These are phyloP conservation scores for Bigelowiella natans DNA, from an alignment of 78 protist genomes.

Conservation along the genomic window DNA sequence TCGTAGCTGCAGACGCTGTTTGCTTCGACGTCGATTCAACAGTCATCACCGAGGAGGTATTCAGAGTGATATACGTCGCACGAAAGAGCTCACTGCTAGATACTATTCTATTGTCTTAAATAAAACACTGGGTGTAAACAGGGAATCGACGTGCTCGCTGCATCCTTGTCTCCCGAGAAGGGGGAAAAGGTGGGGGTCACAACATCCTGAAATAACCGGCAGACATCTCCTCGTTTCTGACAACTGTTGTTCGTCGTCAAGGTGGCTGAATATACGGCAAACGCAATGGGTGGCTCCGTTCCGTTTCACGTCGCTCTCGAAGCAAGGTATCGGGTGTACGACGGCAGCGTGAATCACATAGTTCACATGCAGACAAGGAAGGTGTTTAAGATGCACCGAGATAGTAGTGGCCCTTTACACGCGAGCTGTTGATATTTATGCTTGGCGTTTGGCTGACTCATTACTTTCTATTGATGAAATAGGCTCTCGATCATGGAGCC, in stretches of 20 bases:
- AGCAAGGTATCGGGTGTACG: not conserved
- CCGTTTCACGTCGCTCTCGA: not conserved
- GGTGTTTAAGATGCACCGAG: too few relatives aligned
- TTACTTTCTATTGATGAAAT: too few relatives aligned
- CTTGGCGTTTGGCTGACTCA: too few relatives aligned
- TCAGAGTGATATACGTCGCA: not conserved
- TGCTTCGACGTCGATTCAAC: not conserved
- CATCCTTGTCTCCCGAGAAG: not conserved
- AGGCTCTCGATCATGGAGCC: too few relatives aligned
- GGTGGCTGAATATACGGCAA: not conserved
- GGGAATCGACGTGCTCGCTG: constrained; percentile 6
- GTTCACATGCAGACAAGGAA: too few relatives aligned
- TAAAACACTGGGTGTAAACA: not conserved
- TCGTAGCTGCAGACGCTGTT: not conserved
- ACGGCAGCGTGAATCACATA: too few relatives aligned
- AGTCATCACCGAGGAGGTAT: not conserved
- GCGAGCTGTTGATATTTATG: too few relatives aligned
- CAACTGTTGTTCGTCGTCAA: not conserved
- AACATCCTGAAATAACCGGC: not conserved
- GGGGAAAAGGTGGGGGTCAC: not conserved
- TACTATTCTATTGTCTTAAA: not conserved
- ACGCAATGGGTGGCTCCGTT: not conserved
- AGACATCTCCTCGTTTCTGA: not conserved
- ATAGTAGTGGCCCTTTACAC: too few relatives aligned
- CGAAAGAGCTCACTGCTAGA: not conserved